Evolutionary conservation across 2,329 filamentous ascomycete species (phyloP).

Genomic region (Cercospora citrullina): DNA sequence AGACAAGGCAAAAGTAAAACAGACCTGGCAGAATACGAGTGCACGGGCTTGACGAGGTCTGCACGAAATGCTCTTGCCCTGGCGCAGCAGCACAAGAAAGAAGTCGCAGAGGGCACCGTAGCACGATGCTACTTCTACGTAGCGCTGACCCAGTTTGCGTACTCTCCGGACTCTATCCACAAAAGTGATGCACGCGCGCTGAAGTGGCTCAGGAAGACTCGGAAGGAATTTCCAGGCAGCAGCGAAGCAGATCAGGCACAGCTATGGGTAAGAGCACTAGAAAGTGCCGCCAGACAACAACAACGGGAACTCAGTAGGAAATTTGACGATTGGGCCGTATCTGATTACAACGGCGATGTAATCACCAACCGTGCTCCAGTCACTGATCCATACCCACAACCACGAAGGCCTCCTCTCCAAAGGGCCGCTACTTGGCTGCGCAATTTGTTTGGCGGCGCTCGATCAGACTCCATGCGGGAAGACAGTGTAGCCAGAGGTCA

Average conservation of each 20-base stretch:
- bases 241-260: conserved; percentile 1
- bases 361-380: background rate
- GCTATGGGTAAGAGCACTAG: background rate
- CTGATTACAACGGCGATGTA: background rate
- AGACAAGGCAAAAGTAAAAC: background rate
- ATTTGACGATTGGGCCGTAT: background rate
- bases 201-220: conserved; percentile 3
- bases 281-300: background rate
- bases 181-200: conserved; percentile 8
- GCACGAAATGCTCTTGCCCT: background rate
- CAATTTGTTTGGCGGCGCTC: background rate
- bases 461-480: background rate
- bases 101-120: background rate
- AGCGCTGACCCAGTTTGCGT: conserved; percentile 2
- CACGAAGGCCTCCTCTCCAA: background rate
- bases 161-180: background rate
- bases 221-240: background rate
- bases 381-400: background rate
- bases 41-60: background rate
- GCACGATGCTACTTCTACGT: conserved; percentile 11
- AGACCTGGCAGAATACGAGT: background rate
- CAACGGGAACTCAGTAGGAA: background rate
- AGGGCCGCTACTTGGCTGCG: background rate
- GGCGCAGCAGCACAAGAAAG: background rate
- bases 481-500: background rate